phyloP scores from a whole-genome alignment of 306 rosid genomes.

The Quercus variabilis region DNA sequence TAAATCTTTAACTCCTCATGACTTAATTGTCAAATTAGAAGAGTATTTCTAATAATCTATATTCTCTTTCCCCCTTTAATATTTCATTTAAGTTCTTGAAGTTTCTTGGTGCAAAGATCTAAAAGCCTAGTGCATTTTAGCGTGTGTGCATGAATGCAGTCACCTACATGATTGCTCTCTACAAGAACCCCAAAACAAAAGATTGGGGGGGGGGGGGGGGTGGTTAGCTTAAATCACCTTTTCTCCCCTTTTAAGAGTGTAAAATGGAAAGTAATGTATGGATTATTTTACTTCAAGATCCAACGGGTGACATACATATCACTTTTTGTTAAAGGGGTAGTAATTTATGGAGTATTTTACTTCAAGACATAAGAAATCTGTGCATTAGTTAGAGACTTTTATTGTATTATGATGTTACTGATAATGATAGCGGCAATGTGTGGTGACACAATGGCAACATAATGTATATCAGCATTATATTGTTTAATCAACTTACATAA shows the following conservation, averaged over 20 bases:
- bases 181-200: too few species aligned
- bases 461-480: background rate
- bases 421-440: background rate
- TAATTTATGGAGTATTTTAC: background rate
- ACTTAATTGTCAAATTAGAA: constrained; percentile 13
- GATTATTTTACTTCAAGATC: too few species aligned
- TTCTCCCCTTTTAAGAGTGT: too few species aligned
- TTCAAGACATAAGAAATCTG: background rate
- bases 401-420: background rate
- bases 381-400: background rate
- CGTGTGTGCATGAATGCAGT: too few species aligned
- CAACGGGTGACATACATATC: background rate
- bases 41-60: background rate
- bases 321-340: background rate
- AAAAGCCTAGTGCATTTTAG: background rate
- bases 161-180: too few species aligned
- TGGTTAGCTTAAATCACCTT: too few species aligned
- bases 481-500: background rate
- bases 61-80: background rate
- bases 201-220: too few species aligned
- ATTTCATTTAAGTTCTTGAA: background rate
- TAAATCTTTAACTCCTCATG: constrained; percentile 24
- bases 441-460: background rate
- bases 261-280: too few species aligned
- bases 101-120: background rate